A percentile compares a stretch with the other conserved stretches of the same genome.
These are phyloP conservation scores for Delphinella strobiligena DNA, from an alignment of 2,329 filamentous ascomycete species.

Conservation along the genomic window DNA sequence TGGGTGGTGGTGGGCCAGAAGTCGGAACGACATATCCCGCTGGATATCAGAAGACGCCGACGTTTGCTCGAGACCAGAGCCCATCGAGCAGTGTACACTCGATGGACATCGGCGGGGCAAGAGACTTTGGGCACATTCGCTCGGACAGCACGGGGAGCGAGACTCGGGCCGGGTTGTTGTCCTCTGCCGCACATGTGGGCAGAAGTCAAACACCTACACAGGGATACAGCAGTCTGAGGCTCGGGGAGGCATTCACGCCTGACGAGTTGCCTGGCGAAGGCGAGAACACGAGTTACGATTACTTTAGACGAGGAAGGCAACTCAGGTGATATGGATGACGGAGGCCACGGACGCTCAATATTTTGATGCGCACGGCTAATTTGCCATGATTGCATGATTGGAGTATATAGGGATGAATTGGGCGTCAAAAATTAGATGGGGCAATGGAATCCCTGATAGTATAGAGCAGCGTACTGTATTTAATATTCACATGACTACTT, in stretches of 20 bases:
- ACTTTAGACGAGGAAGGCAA: constrained; percentile 21
- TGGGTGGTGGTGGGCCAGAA: constrained; percentile 15
- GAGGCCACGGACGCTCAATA: too few relatives aligned
- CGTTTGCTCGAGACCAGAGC: constrained; percentile 28
- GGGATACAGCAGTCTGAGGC: constrained; percentile 19
- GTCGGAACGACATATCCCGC: constrained; percentile 30
- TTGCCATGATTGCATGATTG: too few relatives aligned
- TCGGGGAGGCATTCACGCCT: constrained; percentile 9
- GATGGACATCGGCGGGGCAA: constrained; percentile 12
- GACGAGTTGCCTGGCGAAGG: constrained; percentile 21
- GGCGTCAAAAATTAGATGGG: too few relatives aligned
- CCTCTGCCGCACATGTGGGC: constrained; percentile 20
- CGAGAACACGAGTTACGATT: constrained; percentile 28
- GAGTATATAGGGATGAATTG: too few relatives aligned
- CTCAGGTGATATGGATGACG: constrained; percentile 1
- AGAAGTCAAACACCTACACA: constrained; percentile 12
- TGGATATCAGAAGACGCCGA: constrained; percentile 36
- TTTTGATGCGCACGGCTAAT: too few relatives aligned
- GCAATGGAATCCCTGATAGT: too few relatives aligned
- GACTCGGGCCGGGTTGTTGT: constrained; percentile 14
- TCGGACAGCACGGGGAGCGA: constrained; percentile 1
- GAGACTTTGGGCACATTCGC: constrained; percentile 10
- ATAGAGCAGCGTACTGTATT: too few relatives aligned
- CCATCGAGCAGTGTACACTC: constrained; percentile 22
- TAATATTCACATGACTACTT: too few relatives aligned